Evolutionary conservation across 169 alveolate species (phyloP).

Genomic region (Eimeria acervulina): DNA sequence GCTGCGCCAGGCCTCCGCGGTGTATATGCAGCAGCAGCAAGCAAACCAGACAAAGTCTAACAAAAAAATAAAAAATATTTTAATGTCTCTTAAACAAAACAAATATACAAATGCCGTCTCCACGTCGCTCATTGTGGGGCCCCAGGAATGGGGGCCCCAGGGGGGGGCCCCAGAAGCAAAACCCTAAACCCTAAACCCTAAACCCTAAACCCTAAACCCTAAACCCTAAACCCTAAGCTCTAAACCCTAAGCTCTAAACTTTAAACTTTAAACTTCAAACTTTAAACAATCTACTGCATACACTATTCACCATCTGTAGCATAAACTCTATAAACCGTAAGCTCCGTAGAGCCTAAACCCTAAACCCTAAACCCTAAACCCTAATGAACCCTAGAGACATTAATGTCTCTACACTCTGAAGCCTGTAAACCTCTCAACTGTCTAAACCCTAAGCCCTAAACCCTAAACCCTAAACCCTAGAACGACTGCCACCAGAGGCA

Average conservation of each 20-base stretch:
- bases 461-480: constrained; percentile 36
- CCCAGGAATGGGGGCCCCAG: too few relatives aligned
- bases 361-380: background rate
- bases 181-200: background rate
- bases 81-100: too few relatives aligned
- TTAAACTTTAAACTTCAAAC: too few relatives aligned
- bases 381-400: too few relatives aligned
- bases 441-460: background rate
- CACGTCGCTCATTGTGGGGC: too few relatives aligned
- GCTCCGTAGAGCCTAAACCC: background rate
- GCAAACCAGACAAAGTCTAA: background rate
- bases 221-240: background rate
- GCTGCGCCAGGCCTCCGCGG: background rate
- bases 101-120: too few relatives aligned
- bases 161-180: too few relatives aligned
- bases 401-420: too few relatives aligned
- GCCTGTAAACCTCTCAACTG: background rate
- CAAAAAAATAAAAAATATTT: too few relatives aligned
- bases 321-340: background rate
- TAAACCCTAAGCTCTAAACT: background rate
- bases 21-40: background rate
- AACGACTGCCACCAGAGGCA: background rate
- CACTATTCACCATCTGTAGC: too few relatives aligned
- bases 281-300: too few relatives aligned
- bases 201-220: constrained; percentile 5